Percentiles rank a stretch among this genome's conserved stretches.
These are phyloP conservation scores for Volutella citrinella DNA, from an alignment of 2,329 filamentous ascomycete genomes.

Conservation along the genomic window DNA sequence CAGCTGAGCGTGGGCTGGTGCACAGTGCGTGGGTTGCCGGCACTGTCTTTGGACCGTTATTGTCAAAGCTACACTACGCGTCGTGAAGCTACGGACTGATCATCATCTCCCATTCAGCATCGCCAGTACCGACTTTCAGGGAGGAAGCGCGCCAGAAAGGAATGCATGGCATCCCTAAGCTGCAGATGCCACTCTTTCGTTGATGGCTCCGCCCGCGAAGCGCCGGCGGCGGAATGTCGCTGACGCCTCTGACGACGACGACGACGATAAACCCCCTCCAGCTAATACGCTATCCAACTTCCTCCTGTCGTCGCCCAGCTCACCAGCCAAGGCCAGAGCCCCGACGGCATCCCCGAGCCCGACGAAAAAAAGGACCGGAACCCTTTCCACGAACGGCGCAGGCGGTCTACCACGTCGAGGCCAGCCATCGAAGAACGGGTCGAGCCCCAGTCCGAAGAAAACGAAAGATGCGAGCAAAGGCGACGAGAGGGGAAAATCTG, in stretches of 20 bases:
- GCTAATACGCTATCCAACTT: constrained; percentile 52
- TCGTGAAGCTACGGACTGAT: too few species aligned
- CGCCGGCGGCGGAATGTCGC: constrained; percentile 57
- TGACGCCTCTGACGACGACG: constrained; percentile 48
- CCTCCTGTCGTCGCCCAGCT: constrained; percentile 50
- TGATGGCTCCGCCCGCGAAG: constrained; percentile 58
- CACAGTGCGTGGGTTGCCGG: too few species aligned
- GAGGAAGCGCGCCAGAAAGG: too few species aligned
- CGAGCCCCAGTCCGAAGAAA: constrained; percentile 38
- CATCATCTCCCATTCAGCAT: too few species aligned
- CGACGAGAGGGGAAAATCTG: constrained; percentile 52
- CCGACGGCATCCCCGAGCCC: constrained; percentile 41
- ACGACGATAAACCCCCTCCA: constrained; percentile 43
- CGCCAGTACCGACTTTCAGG: too few species aligned
- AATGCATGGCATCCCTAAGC: constrained; percentile 20
- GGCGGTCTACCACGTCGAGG: constrained; percentile 22
- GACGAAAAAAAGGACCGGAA: constrained; percentile 27
- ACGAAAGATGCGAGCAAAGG: constrained; percentile 35
- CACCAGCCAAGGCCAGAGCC: constrained; percentile 31
- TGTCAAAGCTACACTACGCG: too few species aligned
- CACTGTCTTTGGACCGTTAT: too few species aligned
- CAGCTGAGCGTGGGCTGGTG: too few species aligned
- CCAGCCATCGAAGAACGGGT: constrained; percentile 26
- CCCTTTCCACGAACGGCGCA: constrained; percentile 18
- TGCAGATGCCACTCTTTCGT: constrained; percentile 29